These are phyloP conservation scores for Nannochloris sp. DNA, from an alignment of 139 green algal genomes.

Conservation along the genomic window DNA sequence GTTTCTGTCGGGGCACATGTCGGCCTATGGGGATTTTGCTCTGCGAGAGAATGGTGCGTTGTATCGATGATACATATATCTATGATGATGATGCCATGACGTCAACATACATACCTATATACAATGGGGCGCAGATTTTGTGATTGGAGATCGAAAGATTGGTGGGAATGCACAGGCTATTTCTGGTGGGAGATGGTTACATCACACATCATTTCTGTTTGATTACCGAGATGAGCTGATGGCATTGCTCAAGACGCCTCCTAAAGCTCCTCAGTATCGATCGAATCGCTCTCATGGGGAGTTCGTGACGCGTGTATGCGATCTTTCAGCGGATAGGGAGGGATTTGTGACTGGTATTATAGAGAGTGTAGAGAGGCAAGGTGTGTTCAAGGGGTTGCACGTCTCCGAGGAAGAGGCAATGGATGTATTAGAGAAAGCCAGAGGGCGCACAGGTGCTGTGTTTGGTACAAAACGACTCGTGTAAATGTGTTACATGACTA, in stretches of 20 bases:
- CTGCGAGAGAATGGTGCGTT: constrained; percentile 68
- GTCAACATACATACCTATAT: neutral
- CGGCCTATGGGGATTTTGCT: constrained; percentile 39
- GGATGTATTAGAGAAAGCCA: too few relatives aligned
- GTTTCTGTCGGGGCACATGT: constrained; percentile 69
- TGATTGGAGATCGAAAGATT: constrained; percentile 82
- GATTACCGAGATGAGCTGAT: constrained; percentile 71
- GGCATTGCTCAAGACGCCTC: constrained; percentile 63
- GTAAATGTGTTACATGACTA: neutral
- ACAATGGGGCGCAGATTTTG: constrained; percentile 63
- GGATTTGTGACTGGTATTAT: too few relatives aligned
- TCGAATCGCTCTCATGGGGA: constrained; percentile 47
- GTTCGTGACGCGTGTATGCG: constrained; percentile 49
- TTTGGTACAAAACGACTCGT: too few relatives aligned
- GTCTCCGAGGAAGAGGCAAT: too few relatives aligned
- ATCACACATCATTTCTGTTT: constrained; percentile 98
- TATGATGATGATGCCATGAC: neutral
- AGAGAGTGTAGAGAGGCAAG: too few relatives aligned
- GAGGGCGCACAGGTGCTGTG: too few relatives aligned
- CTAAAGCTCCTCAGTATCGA: constrained; percentile 61
- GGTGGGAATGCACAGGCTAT: constrained; percentile 97
- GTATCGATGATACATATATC: neutral
- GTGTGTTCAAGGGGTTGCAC: too few relatives aligned
- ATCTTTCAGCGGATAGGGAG: constrained; percentile 23
- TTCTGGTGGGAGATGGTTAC: constrained; percentile 77